Base-by-base conservation (phyloP, 805 yeast genomes). In the Komagataella ulmi region DNA sequence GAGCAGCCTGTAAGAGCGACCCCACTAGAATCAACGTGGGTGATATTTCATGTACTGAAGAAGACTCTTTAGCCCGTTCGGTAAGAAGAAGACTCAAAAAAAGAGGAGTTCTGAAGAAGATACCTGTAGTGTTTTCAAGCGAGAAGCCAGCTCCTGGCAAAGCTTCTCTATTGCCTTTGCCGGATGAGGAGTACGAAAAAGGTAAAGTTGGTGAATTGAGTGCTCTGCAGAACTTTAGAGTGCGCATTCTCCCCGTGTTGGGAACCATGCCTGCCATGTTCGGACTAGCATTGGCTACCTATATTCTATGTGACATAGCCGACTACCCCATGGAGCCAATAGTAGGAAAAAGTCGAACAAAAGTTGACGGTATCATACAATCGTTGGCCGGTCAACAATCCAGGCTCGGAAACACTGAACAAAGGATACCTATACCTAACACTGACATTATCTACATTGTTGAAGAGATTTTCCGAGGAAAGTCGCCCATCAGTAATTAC, bases 261-360 rank as follows among this genome's bases (percentile, higher is more conserved):
- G 98, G 99, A 3, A 88, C 99, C 0, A 81, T 93, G 84, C 99
- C 99, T 1, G 97, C 93, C 7, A 84, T 91, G 67, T 93, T 93
- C 70, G 99, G 98, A 1, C 74, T 93, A 49, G 79, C 96, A 0
- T 77, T 91, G 52, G 95, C 96, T 2, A 85, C 97, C 0, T 83
- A 87, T 68, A 71, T 93, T 19, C 67, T 93, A 43, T 85, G 95
- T 1, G 68, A 76, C 3, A 80, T 88, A 7, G 81, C 96, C 1
- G 97, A 93, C 1, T 93, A 93, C 63, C 93, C 95, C 21, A 80
- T 84, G 51, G 97, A 91, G 55, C 93, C 96, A 50, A 79, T 88
- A 46, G 96, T 88, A 58, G 96, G 96, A 7, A 89, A 88, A 64
- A 86, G 86, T 63, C 76, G 98, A 59, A 79, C 79, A 61, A 91